Conservation (phyloP, 2,329 filamentous ascomycete genomes). For the Diaporthe citrichinensis region DNA sequence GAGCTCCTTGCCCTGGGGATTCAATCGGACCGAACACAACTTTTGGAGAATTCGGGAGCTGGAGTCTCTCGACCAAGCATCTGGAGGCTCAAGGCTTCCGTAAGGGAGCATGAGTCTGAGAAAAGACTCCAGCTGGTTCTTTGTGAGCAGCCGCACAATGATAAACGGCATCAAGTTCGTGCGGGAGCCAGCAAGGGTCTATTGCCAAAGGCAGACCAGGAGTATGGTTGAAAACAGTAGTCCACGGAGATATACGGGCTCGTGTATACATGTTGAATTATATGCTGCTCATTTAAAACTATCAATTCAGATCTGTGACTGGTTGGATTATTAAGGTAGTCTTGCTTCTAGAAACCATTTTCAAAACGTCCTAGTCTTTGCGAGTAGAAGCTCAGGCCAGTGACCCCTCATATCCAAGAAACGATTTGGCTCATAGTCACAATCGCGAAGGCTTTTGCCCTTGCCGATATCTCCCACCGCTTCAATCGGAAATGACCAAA, state of each 20-base stretch:
- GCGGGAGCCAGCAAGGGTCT: background rate
- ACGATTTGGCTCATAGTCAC: constrained; percentile 17
- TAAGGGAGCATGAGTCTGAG: background rate
- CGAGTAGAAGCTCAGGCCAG: constrained; percentile 24
- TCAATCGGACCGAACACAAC: background rate
- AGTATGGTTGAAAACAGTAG: background rate
- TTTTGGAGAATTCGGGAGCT: background rate
- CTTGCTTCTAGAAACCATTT: background rate
- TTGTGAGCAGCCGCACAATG: background rate
- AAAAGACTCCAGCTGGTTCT: background rate
- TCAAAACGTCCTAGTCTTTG: constrained; percentile 1
- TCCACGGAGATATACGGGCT: too few species aligned
- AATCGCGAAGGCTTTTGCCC: constrained; percentile 7
- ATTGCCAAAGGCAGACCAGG: background rate
- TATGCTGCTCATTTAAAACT: too few species aligned
- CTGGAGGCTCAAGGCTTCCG: background rate
- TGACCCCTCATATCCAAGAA: constrained; percentile 25
- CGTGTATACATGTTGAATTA: too few species aligned
- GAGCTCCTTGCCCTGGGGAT: background rate
- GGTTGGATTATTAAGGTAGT: background rate
- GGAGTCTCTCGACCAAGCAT: background rate
- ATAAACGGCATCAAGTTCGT: background rate
- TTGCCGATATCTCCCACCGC: constrained; percentile 28
- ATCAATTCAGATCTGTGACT: too few species aligned
- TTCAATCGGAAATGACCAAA: constrained; percentile 37